Evolutionary conservation across 2,329 filamentous ascomycete genomes (phyloP), one percentile per base, ranked within the genome.

Genomic region (Scedosporium boydii): DNA sequence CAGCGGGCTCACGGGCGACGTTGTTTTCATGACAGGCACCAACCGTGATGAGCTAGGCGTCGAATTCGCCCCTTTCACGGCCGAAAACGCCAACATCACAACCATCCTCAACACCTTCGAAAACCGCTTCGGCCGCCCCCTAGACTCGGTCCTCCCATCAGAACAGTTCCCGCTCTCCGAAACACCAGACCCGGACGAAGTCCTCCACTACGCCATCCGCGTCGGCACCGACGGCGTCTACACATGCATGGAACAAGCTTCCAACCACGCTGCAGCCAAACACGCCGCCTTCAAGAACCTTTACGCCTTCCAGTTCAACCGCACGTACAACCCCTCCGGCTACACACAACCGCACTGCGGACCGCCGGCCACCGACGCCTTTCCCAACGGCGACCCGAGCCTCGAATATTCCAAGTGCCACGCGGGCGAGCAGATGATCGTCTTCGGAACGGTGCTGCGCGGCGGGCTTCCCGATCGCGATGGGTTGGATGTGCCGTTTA

Each of bases 371-470:
- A 72, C 71, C 0, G 62, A 66, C 1, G 63, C 63, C 0, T 67
- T 69, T 6, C 74, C 73, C 6, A 63, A 73, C 55, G 72, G 72
- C 21, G 70, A 76, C 62, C 73, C 72, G 2, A 66, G 70, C n/a
- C 58, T 59, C 3, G 75, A 77, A 62, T 77, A 77, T 67, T 73
- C 72, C 66, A 76, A 76, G 64, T 78, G 75, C 67, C 75, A 77
- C 61, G 73, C 71, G 1, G 74, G 74, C 9, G 75, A 77, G 62
- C 71, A 76, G 61, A 69, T 72, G 62, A 66, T 73, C n/a, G 72
- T 73, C 4, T 76, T 77, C 63, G 75, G 72, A 26, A 75, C 69
- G 6, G 66, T 69, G n/a, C 61, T 63, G 4, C 70, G 72, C 29
- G 68, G 62, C 3, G 72, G 71, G 0, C 68, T 68, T 57, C 69